These are phyloP conservation scores for Asterella californica DNA, from an alignment of 225 moss, liverwort and hornwort genomes.

Conservation along the genomic window DNA sequence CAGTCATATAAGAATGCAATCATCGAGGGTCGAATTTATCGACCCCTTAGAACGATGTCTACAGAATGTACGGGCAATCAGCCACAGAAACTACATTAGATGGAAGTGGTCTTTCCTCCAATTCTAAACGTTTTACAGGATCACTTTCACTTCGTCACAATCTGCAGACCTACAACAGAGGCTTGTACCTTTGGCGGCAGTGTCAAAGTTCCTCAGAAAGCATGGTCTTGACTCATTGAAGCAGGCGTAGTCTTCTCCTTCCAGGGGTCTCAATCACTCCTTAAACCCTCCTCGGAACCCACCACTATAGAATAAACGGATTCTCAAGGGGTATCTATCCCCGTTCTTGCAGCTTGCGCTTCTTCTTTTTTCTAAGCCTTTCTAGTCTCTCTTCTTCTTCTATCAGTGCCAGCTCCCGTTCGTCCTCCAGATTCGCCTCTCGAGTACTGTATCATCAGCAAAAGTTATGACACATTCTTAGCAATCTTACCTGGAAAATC, in stretches of 20 bases:
- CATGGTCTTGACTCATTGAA: slow-evolving; percentile 2
- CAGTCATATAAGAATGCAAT: background rate
- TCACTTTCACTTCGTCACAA: slow-evolving; percentile 1
- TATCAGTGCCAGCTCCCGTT: slow-evolving; percentile 36
- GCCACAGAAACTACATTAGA: background rate
- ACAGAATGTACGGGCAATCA: background rate
- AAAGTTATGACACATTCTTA: background rate
- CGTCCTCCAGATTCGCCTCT: slow-evolving; percentile 42
- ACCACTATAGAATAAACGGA: background rate
- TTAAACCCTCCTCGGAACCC: background rate
- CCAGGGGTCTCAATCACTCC: background rate
- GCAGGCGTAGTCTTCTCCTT: background rate
- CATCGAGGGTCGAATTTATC: background rate
- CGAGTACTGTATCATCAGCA: slow-evolving; percentile 35
- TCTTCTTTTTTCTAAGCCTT: slow-evolving; percentile 40
- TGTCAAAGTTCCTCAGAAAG: background rate
- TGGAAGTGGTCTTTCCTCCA: background rate
- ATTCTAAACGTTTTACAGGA: background rate
- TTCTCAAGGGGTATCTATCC: slow-evolving; percentile 8
- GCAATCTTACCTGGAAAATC: too few relatives aligned
- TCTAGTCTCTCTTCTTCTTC: slow-evolving; percentile 44
- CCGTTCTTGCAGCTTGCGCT: slow-evolving; percentile 26
- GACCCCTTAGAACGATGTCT: background rate
- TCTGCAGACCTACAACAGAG: background rate
- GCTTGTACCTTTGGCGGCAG: background rate